Percentiles rank a stretch among this genome's conserved stretches.
Conservation (phyloP, 2,329 filamentous ascomycete species). For the Colletotrichum graminicola region DNA sequence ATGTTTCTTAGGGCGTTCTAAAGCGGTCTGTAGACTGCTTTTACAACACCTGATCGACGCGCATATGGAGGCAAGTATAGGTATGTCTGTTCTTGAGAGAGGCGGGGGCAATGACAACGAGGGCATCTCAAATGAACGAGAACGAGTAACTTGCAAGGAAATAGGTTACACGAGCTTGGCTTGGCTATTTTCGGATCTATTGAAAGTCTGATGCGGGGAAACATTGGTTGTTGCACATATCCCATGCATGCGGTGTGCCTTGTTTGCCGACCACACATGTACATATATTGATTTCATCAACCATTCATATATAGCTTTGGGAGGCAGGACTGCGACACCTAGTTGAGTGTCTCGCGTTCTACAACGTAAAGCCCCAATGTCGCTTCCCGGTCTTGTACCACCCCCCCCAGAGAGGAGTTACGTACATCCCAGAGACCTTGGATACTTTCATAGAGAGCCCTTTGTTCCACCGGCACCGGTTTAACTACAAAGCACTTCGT, state of each 20-base stretch:
- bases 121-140: no score
- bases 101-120: background rate
- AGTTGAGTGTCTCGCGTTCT: background rate
- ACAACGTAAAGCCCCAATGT: background rate
- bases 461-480: no score
- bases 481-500: no score
- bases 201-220: no score
- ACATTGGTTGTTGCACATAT: no score
- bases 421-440: background rate
- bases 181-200: background rate
- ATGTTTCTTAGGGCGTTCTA: background rate
- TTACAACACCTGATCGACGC: background rate
- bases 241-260: background rate
- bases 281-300: background rate
- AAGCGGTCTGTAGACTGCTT: background rate
- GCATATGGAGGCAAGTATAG: no score
- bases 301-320: background rate
- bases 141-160: background rate
- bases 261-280: background rate
- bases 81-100: background rate
- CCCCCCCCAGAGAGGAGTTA: no score
- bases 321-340: background rate
- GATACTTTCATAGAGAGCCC: no score
- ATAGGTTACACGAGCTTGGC: background rate
- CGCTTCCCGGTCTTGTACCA: background rate